Evolutionary conservation across 208 protist genomes (phyloP), one percentile per base, ranked within the genome.

Genomic region (Borovskyia barvae): DNA sequence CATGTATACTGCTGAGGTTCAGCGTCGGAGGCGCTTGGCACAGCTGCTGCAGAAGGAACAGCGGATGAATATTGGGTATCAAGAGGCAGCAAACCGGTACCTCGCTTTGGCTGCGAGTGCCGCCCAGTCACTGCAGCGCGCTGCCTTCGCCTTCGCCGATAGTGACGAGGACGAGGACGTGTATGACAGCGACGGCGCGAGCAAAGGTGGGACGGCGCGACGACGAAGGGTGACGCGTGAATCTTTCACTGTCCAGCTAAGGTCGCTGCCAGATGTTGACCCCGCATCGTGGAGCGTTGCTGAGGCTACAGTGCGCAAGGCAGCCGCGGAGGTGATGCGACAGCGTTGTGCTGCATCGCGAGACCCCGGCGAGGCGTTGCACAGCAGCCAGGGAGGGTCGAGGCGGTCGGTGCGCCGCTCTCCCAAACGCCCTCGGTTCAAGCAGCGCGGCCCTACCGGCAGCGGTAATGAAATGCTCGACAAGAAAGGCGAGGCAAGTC

Each of bases 11-110:
- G 40, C 52, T 1, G 80, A 82, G 50, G 48, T 52, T 17, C 40
- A 9, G n/a, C 75, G 80, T 2, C 75, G 80, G 24, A 46, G 39
- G 9, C 59, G 19, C 1, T 12, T 82, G 24, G 41, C 28, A 17
- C 42, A 48, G 35, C 35, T 80, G 2, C 46, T 87, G 19, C 32
- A 19, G 22, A 36, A 47, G 26, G 80, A 87, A 37, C 35, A 49
- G 17, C 43, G 33, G 5, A 66, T 62, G 15, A 87, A 87, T 60
- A 69, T 87, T 15, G 72, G 72, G 12, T 80, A 82, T 53, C 71
- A 77, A 32, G 42, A 61, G 14, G 71, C 63, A 3, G 71, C 52
- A 7, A 24, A 42, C 8, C 39, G 25, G 25, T 77, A 77, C 49
- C 33, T 72, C 24, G 35, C 29, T 12, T 3, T 61, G 19, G 45